Evolutionary conservation across 805 yeast genomes (phyloP).

Genomic region (Candida andamanensis): DNA sequence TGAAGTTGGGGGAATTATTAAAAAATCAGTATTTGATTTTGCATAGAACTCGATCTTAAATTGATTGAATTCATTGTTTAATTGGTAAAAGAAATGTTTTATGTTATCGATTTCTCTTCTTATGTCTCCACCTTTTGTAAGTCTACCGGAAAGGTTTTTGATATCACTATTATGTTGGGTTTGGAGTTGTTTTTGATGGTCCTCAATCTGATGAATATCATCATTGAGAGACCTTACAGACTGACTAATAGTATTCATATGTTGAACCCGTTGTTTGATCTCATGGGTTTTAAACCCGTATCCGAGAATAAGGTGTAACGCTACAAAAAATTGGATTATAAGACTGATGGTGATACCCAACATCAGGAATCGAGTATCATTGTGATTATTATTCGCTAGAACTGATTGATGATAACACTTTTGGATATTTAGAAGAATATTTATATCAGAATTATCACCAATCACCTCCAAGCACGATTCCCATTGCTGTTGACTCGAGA

Average conservation of each 20-base stretch:
- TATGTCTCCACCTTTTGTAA: slow-evolving; percentile 17
- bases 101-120: slow-evolving; percentile 10
- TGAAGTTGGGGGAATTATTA: slow-evolving; percentile 4
- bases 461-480: slow-evolving; percentile 14
- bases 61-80: slow-evolving; percentile 1
- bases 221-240: no score
- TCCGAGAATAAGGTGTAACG: slow-evolving; percentile 1
- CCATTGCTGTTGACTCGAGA: slow-evolving; percentile 3
- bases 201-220: not conserved
- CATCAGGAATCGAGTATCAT: no score
- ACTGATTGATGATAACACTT: slow-evolving; percentile 21
- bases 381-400: slow-evolving; percentile 10
- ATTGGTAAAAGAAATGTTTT: slow-evolving; percentile 1
- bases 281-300: not conserved
- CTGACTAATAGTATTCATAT: not conserved
- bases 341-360: slow-evolving; percentile 2
- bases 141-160: slow-evolving; percentile 11
- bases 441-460: slow-evolving; percentile 14
- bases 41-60: slow-evolving; percentile 9
- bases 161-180: slow-evolving; percentile 1
- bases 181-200: not conserved
- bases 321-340: slow-evolving; percentile 4
- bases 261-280: not conserved
- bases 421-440: slow-evolving; percentile 18
- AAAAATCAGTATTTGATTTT: slow-evolving; percentile 4